Conservation (phyloP, 2,329 filamentous ascomycete species). For the Neonectria ditissima region DNA sequence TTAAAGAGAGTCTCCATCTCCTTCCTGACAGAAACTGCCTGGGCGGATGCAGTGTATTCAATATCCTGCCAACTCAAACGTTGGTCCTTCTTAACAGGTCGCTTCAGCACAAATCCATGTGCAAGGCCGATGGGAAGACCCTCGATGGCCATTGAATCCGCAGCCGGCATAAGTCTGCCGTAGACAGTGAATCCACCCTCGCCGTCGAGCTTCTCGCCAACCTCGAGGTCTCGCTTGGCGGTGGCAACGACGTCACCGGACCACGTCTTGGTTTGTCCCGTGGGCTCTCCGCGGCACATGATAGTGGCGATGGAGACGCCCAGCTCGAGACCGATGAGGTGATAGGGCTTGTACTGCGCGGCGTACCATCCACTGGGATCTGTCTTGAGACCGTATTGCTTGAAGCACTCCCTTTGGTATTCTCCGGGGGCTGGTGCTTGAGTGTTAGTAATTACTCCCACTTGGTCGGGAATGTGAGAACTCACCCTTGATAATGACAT, state of each 20-base stretch:
- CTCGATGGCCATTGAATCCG: slow-evolving; percentile 54
- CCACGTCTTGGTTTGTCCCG: slow-evolving; percentile 57
- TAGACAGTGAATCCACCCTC: slow-evolving; percentile 60
- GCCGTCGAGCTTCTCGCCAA: slow-evolving; percentile 58
- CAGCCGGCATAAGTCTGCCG: slow-evolving; percentile 56
- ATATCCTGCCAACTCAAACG: slow-evolving; percentile 58
- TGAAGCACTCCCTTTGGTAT: slow-evolving; percentile 58
- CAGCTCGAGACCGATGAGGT: slow-evolving; percentile 60
- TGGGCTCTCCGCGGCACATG: slow-evolving; percentile 59
- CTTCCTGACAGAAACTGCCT: slow-evolving; percentile 54
- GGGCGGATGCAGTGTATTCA: slow-evolving; percentile 54
- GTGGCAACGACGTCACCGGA: slow-evolving; percentile 59
- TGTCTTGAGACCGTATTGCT: slow-evolving; percentile 58
- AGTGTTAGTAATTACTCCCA: neutral
- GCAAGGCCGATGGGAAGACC: slow-evolving; percentile 58
- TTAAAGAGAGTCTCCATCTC: slow-evolving; percentile 58
- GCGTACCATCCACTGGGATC: slow-evolving; percentile 54
- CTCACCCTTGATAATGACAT: slow-evolving; percentile 56
- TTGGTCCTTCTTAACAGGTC: slow-evolving; percentile 55
- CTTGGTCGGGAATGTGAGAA: neutral
- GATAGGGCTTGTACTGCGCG: slow-evolving; percentile 60
- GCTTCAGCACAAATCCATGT: slow-evolving; percentile 56
- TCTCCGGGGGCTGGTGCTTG: slow-evolving; percentile 45
- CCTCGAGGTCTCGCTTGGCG: slow-evolving; percentile 58
- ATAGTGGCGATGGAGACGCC: slow-evolving; percentile 58